These are phyloP conservation scores for Cercospora brassicicola DNA, from an alignment of 2,329 filamentous ascomycete species.

Conservation along the genomic window DNA sequence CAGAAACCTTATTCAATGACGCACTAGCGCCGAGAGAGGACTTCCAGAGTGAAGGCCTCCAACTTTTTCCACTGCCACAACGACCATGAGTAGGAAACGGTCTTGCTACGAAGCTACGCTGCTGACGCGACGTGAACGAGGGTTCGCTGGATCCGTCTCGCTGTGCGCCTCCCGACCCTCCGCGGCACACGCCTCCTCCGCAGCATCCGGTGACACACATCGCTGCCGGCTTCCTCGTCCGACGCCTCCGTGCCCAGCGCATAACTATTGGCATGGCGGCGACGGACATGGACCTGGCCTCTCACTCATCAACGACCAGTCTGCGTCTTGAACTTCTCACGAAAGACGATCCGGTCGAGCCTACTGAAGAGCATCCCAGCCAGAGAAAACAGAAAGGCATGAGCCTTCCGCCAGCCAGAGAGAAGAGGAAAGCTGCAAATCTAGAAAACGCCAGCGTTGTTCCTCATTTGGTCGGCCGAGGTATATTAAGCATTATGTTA, in stretches of 20 bases:
- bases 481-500: not conserved
- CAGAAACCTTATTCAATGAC: slow-evolving; percentile 5
- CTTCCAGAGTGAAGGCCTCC: not conserved
- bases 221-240: not conserved
- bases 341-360: not conserved
- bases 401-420: not conserved
- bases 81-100: not conserved
- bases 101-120: not conserved
- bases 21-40: slow-evolving; percentile 1
- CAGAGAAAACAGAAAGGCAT: not conserved
- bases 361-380: not conserved
- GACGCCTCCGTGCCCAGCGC: slow-evolving; percentile 1
- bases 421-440: not conserved
- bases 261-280: not conserved
- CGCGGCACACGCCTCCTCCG: not conserved
- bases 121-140: not conserved
- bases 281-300: not conserved
- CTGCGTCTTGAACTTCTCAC: not conserved
- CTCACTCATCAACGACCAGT: not conserved
- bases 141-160: not conserved
- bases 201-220: not conserved
- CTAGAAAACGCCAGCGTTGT: not conserved
- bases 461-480: not conserved
- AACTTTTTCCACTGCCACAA: not conserved
- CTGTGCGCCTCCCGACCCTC: not conserved